These are phyloP conservation scores for Triangularia setosa DNA, from an alignment of 2,329 filamentous ascomycete genomes.

Conservation along the genomic window DNA sequence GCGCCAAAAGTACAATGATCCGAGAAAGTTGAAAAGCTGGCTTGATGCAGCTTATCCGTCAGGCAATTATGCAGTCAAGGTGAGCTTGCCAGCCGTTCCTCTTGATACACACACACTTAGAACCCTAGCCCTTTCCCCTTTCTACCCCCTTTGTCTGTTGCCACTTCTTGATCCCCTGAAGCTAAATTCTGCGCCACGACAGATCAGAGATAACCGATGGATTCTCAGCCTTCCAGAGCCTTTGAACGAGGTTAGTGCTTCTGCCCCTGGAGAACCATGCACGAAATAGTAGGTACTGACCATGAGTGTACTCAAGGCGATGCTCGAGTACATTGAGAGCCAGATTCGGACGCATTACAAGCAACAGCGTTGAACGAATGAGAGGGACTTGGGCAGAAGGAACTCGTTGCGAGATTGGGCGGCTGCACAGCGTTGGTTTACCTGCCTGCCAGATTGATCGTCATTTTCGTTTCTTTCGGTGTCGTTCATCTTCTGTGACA, in stretches of 20 bases:
- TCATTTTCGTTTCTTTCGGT: too few species aligned
- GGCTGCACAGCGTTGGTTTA: too few species aligned
- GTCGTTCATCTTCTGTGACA: too few species aligned
- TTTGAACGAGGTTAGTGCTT: background rate
- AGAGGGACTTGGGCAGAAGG: too few species aligned
- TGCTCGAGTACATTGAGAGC: background rate
- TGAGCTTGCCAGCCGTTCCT: background rate
- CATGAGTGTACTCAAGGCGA: background rate
- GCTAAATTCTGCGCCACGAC: background rate
- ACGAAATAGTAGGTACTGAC: background rate
- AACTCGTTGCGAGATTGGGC: too few species aligned
- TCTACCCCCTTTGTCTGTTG: background rate
- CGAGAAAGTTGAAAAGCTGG: background rate
- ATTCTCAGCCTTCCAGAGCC: background rate
- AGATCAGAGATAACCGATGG: background rate
- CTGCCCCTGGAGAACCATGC: too few species aligned
- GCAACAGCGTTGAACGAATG: background rate
- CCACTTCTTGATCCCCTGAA: background rate
- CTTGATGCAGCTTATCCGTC: background rate
- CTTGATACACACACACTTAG: too few species aligned
- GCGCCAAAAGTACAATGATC: background rate
- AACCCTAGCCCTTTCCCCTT: background rate
- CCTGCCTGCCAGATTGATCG: too few species aligned
- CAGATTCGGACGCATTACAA: background rate
- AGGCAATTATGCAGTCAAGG: background rate